Conservation (phyloP, 257 asterid genomes). For the Solanum chaucha region DNA sequence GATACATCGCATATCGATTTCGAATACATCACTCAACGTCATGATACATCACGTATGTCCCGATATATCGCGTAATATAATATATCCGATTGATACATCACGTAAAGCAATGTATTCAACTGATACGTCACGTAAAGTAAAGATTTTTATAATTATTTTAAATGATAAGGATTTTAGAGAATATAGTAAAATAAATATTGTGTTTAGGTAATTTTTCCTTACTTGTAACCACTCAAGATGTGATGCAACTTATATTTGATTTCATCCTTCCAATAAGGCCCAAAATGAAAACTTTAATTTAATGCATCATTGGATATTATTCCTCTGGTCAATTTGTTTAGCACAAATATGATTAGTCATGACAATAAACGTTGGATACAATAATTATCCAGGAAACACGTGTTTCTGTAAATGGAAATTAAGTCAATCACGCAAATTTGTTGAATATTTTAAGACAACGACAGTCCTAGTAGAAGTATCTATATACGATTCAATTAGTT, state of each 20-base stretch:
- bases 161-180: no score
- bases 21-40: no score
- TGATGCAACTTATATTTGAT: not conserved
- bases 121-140: no score
- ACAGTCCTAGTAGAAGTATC: not conserved
- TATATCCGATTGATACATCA: no score
- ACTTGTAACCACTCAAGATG: not conserved
- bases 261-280: not conserved
- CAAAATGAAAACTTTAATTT: not conserved
- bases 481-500: no score
- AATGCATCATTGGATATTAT: not conserved
- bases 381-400: not conserved
- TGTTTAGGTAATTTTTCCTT: no score
- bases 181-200: no score
- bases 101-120: no score
- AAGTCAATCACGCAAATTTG: not conserved
- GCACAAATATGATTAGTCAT: not conserved
- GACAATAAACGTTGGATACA: not conserved
- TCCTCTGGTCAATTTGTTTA: not conserved
- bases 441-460: not conserved
- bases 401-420: not conserved
- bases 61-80: no score
- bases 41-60: no score
- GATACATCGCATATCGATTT: no score
- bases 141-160: no score